Percentiles rank a stretch among this genome's conserved stretches.
Evolutionary conservation across 192 early-diverging fungal genomes (phyloP).

Genomic region (Rhizoclosmatium globosum): DNA sequence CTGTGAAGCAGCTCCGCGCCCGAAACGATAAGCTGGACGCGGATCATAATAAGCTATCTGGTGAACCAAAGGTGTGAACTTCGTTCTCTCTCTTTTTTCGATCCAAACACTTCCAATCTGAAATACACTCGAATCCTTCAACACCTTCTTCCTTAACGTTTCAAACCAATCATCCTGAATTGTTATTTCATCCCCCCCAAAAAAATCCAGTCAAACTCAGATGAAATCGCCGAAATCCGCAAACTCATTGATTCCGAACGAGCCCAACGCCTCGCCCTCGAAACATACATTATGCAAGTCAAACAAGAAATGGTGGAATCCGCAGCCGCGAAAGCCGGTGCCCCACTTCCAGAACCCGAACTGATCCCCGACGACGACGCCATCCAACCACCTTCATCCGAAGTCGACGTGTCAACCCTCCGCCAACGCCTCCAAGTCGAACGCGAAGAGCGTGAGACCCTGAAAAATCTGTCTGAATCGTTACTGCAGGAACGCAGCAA

Average conservation of each 20-base stretch:
- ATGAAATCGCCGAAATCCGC: slow-evolving; percentile 39
- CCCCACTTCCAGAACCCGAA: slow-evolving; percentile 24
- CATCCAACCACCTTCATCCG: slow-evolving; percentile 9
- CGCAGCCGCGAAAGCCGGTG: slow-evolving; percentile 11
- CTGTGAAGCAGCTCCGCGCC: slow-evolving; percentile 14
- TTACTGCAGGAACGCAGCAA: slow-evolving; percentile 31
- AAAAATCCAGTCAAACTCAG: slow-evolving; percentile 3
- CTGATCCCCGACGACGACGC: slow-evolving; percentile 30
- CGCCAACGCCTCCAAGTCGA: slow-evolving; percentile 40
- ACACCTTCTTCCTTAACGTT: background rate
- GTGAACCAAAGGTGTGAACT: slow-evolving; percentile 13
- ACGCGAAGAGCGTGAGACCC: slow-evolving; percentile 36
- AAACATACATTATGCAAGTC: slow-evolving; percentile 45
- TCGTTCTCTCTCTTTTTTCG: background rate
- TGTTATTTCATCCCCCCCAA: background rate
- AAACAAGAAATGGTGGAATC: slow-evolving; percentile 44
- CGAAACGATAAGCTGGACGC: slow-evolving; percentile 30
- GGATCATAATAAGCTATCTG: slow-evolving; percentile 26
- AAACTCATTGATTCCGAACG: slow-evolving; percentile 40
- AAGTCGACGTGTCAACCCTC: slow-evolving; percentile 11
- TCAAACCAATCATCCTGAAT: background rate
- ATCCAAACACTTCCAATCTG: background rate
- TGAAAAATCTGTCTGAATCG: slow-evolving; percentile 39
- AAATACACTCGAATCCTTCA: background rate
- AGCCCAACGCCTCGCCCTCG: slow-evolving; percentile 39